Conservation (phyloP, 2,329 filamentous ascomycete species). For the Pseudogymnoascus destructans region DNA sequence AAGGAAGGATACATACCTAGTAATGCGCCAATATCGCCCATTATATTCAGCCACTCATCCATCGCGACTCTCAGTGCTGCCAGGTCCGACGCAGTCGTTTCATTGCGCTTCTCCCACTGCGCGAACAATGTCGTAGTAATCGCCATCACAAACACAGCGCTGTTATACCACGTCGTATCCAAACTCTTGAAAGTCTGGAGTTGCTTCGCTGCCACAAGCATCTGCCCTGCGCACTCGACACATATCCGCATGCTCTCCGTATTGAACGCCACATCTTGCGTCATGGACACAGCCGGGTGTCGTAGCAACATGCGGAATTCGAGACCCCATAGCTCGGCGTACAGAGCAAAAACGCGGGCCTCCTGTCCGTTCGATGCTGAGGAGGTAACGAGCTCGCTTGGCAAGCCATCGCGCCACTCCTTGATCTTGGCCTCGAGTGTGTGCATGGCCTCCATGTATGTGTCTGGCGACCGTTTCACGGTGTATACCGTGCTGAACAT, state of each 20-base stretch:
- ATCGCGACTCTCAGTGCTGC: conserved; percentile 51
- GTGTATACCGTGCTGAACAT: conserved; percentile 68
- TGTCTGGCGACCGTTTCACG: conserved; percentile 46
- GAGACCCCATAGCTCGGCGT: conserved; percentile 39
- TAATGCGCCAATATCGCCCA: conserved; percentile 52
- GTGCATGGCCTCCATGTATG: conserved; percentile 50
- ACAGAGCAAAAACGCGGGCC: conserved; percentile 38
- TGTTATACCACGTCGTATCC: conserved; percentile 68
- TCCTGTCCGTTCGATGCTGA: conserved; percentile 29
- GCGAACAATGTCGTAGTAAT: conserved; percentile 61
- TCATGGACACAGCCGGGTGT: conserved; percentile 47
- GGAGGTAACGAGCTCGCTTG: conserved; percentile 42
- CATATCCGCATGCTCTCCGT: conserved; percentile 53
- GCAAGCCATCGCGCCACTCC: conserved; percentile 51
- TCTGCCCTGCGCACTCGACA: conserved; percentile 49
- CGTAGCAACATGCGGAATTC: conserved; percentile 48
- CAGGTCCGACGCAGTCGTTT: conserved; percentile 45
- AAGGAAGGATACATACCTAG: conserved; percentile 39
- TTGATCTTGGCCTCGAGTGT: conserved; percentile 52
- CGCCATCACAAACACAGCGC: conserved; percentile 57
- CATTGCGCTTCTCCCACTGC: conserved; percentile 52
- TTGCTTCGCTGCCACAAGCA: conserved; percentile 46
- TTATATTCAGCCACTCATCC: conserved; percentile 53
- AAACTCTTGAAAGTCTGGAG: conserved; percentile 53
- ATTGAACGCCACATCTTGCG: conserved; percentile 40